Base-by-base conservation (phyloP, 345 rosid genomes). In the Sisymbrium irio region DNA sequence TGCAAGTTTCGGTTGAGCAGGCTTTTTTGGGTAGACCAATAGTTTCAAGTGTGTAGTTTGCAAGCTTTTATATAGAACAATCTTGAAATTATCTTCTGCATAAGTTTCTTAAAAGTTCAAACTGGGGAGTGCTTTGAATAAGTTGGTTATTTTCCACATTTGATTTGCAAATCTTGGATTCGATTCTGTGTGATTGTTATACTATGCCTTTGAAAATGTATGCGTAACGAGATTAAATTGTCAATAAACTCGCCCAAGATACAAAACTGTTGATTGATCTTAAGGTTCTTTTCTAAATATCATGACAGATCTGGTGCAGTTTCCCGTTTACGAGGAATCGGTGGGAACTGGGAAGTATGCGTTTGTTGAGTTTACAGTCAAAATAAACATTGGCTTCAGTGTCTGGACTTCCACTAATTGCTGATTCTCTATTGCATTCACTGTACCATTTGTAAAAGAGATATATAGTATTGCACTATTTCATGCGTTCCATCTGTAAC, bases 381-480 rank as follows among this genome's bases (percentile, higher is more conserved):
- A 47, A 47, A 22, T 44, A 57, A 39, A 27, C 22, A 25, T 2
- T 12, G 57, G 42, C 14, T 5, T 41, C 42, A 14, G 42, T 62
- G 69, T 54, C 44, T 44, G 15, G 47, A 46, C 66, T 36, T 62
- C 59, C 25, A 22, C 37, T 59, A 22, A 15, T 3, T 19, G 15
- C 2, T 67, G 64, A 55, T 30, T 44, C 44, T 44, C 2, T 69
- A 56, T 15, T 67, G 67, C 60, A 27, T 28, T 53, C 63, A 18
- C 28, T 63, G n/a, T 50, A 50, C 76, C 45, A 53, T 63, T 63
- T 72, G 32, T 64, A 64, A 73, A 22, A 22, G 33, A 64, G 53
- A 28, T 25, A 39, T 35, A 40, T 51, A 33, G 27, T 37, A 27
- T 36, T 47, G 67, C 59, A 15, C 61, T 30, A 47, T 49, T 51